Percentiles rank a stretch among this genome's conserved stretches.
phyloP scores from a whole-genome alignment of 805 yeast genomes.

The Pichia ethanolica region DNA sequence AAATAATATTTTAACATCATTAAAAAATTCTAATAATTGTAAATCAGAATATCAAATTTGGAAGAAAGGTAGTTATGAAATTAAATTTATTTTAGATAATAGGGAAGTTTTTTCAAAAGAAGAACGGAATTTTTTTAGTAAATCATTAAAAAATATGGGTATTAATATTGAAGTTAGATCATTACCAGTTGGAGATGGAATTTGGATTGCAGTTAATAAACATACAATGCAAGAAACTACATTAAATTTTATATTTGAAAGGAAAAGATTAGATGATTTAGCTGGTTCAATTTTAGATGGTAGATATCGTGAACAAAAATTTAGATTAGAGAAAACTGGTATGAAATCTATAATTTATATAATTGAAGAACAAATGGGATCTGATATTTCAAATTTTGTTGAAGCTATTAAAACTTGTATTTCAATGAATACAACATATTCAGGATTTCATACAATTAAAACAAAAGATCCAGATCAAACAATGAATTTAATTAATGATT shows the following conservation, averaged over 20 bases:
- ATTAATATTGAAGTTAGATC: constrained; percentile 46
- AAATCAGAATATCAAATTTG: constrained; percentile 41
- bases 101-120: constrained; percentile 67
- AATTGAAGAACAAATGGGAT: constrained; percentile 62
- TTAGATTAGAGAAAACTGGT: constrained; percentile 63
- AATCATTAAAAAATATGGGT: constrained; percentile 42
- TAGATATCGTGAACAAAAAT: constrained; percentile 80
- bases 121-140: constrained; percentile 65
- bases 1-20: not conserved
- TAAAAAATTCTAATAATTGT: not conserved
- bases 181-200: constrained; percentile 76
- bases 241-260: constrained; percentile 76
- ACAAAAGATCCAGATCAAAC: constrained; percentile 74
- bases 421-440: constrained; percentile 57
- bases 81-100: constrained; percentile 65
- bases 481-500: constrained; percentile 44
- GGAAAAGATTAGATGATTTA: constrained; percentile 85
- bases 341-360: constrained; percentile 63
- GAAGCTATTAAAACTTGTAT: constrained; percentile 74
- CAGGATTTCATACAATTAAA: constrained; percentile 59
- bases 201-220: constrained; percentile 78
- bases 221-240: constrained; percentile 54
- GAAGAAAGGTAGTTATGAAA: constrained; percentile 51
- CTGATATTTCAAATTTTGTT: constrained; percentile 40
- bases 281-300: constrained; percentile 80